Evolutionary conservation across 805 yeast genomes (phyloP).

Genomic region (Saccharomycopsis schoenii): DNA sequence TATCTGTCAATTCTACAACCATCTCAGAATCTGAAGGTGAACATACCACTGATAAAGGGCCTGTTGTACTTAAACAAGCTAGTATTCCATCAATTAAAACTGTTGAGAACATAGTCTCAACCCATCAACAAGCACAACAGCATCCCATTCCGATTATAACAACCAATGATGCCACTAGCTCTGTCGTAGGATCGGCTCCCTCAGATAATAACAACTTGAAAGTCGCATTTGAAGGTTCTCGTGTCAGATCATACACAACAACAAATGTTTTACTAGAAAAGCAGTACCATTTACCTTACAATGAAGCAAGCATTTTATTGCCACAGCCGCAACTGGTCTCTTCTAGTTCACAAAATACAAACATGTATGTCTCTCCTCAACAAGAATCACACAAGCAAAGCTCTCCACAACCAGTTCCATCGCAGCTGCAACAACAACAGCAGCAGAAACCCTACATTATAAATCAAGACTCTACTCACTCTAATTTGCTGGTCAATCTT

Average conservation of each 20-base stretch:
- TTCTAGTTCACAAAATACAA: conserved; percentile 18
- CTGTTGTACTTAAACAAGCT: neutral
- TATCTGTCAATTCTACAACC: neutral
- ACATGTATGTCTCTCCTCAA: conserved; percentile 5
- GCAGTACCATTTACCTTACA: conserved; percentile 13
- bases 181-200: neutral
- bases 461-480: neutral
- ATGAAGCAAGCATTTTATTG: neutral
- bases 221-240: conserved; percentile 12
- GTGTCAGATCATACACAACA: conserved; percentile 46
- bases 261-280: conserved; percentile 22
- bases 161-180: neutral
- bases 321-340: neutral
- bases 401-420: neutral
- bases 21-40: neutral
- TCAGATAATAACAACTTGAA: neutral
- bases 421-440: neutral
- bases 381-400: neutral
- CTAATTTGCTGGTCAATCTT: conserved; percentile 2
- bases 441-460: neutral
- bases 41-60: neutral
- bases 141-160: conserved; percentile 11
- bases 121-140: neutral
- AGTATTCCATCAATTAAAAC: neutral
- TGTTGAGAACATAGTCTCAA: neutral